Conservation (phyloP, 176 grass and related monocot species). For the Urochloa ruziziensis region DNA sequence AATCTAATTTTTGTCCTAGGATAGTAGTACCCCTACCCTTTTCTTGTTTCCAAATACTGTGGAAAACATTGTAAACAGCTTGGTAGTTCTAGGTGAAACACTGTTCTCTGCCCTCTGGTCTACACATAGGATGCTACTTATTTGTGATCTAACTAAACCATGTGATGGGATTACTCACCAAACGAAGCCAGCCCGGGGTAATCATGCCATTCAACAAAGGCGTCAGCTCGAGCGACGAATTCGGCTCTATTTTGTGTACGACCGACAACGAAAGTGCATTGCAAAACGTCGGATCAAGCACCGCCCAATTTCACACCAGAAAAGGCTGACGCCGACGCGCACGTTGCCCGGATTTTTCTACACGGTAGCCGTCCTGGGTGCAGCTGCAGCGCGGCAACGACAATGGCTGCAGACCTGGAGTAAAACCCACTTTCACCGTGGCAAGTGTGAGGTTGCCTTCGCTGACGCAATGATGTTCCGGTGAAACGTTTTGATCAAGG, state of each 20-base stretch:
- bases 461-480: constrained; percentile 1
- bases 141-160: constrained; percentile 5
- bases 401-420: constrained; percentile 29
- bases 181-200: background rate
- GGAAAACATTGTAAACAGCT: background rate
- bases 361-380: background rate
- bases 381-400: background rate
- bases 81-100: background rate
- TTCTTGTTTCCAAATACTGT: background rate
- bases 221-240: constrained; percentile 27
- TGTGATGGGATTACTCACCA: constrained; percentile 35
- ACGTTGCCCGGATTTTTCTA: constrained; percentile 29
- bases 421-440: constrained; percentile 33
- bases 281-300: constrained; percentile 37
- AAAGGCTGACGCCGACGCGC: constrained; percentile 30
- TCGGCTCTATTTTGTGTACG: constrained; percentile 6
- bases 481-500: background rate
- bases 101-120: background rate
- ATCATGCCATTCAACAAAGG: background rate
- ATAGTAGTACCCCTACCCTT: background rate
- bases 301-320: background rate
- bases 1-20: background rate
- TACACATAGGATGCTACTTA: background rate
- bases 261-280: constrained; percentile 25
- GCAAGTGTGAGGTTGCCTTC: constrained; percentile 36